Conservation (phyloP, 345 rosid genomes). For the Eucalyptus cladocalyx region DNA sequence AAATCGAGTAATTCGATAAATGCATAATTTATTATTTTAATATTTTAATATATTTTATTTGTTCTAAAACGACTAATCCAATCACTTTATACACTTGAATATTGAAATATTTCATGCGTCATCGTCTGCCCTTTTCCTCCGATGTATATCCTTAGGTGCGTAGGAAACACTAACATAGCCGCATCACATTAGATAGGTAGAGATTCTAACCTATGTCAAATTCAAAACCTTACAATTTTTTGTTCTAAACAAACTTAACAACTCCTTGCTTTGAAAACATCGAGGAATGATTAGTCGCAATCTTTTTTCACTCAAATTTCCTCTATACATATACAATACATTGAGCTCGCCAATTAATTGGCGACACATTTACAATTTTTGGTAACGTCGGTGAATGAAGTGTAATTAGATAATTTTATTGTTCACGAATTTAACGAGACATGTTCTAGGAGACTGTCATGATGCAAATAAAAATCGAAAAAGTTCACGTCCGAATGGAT, state of each 20-base stretch:
- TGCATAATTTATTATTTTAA: too few relatives aligned
- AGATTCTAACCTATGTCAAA: not conserved
- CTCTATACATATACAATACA: not conserved
- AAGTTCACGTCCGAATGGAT: not conserved
- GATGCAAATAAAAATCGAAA: not conserved
- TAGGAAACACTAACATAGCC: not conserved
- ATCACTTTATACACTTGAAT: accelerated
- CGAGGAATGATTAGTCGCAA: accelerated
- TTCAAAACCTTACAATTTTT: not conserved
- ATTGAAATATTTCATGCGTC: not conserved
- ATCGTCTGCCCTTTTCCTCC: accelerated
- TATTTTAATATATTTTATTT: too few relatives aligned
- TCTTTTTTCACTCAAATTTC: not conserved
- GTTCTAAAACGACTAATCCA: accelerated
- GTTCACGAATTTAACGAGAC: not conserved
- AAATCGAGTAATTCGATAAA: too few relatives aligned
- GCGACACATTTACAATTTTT: not conserved
- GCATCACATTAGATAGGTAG: not conserved
- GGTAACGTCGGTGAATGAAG: too few relatives aligned
- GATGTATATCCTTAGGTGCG: accelerated
- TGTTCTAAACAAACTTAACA: too few relatives aligned
- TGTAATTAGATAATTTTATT: not conserved
- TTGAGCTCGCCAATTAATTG: not conserved
- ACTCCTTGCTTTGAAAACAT: too few relatives aligned
- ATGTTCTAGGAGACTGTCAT: not conserved